These are phyloP conservation scores for Raddia guianensis DNA, from an alignment of 176 grass and related monocot species.

Conservation along the genomic window DNA sequence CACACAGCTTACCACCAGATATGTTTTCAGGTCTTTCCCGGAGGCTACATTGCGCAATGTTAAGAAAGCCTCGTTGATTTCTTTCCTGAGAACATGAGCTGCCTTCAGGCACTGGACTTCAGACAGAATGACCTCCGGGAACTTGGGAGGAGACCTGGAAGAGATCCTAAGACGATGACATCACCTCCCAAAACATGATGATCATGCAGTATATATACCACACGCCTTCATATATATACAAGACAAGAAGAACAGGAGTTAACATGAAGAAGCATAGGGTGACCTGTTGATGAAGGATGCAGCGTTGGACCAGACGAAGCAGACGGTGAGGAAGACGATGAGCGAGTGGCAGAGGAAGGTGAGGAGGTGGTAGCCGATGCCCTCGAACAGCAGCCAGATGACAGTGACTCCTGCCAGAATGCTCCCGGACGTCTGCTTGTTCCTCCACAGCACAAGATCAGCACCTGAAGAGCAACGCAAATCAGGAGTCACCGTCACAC, in stretches of 20 bases:
- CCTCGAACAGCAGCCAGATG: constrained; percentile 89
- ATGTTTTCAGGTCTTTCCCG: constrained; percentile 74
- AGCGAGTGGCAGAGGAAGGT: constrained; percentile 78
- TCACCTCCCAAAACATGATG: not conserved
- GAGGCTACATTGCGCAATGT: constrained; percentile 73
- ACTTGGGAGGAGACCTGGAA: constrained; percentile 78
- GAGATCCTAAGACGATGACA: not conserved
- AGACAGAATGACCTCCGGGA: constrained; percentile 67
- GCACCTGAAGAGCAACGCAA: constrained; percentile 53
- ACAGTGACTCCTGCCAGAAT: constrained; percentile 77
- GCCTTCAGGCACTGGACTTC: constrained; percentile 58
- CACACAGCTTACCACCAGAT: constrained; percentile 50
- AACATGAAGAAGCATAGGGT: not conserved
- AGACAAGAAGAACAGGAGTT: not conserved
- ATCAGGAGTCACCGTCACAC: not conserved
- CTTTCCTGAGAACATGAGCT: constrained; percentile 56
- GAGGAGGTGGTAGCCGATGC: constrained; percentile 84
- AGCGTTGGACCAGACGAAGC: constrained; percentile 69
- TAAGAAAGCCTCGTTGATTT: constrained; percentile 85
- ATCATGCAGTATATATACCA: not conserved
- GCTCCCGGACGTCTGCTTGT: constrained; percentile 71
- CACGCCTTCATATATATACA: too few species aligned
- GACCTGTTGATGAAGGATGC: constrained; percentile 76
- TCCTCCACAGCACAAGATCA: constrained; percentile 88
- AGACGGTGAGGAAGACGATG: constrained; percentile 64